Evolutionary conservation across 495 filamentous ascomycete species (phyloP).

Genomic region (Penicillium subrubescens): DNA sequence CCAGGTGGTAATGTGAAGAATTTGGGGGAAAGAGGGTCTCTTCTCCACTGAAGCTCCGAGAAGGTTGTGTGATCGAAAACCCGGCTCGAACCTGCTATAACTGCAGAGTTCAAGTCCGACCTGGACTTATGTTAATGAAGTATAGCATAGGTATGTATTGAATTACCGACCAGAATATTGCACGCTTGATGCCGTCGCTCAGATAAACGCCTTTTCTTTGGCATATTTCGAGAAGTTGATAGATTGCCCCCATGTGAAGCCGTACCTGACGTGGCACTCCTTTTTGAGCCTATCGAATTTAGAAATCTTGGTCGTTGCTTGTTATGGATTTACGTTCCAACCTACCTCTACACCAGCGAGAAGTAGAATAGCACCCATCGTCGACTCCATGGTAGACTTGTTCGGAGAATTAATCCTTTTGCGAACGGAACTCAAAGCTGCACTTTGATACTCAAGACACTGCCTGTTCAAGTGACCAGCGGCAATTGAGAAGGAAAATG

Average conservation of each 20-base stretch:
- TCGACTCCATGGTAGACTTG: slow-evolving; percentile 34
- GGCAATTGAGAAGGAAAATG: slow-evolving; percentile 29
- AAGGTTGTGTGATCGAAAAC: slow-evolving; percentile 41
- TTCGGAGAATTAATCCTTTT: slow-evolving; percentile 27
- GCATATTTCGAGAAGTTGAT: slow-evolving; percentile 33
- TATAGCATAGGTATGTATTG: not conserved
- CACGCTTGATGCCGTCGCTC: slow-evolving; percentile 40
- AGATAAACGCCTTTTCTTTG: slow-evolving; percentile 29
- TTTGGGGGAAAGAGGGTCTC: slow-evolving; percentile 30
- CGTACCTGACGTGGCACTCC: slow-evolving; percentile 33
- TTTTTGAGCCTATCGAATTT: slow-evolving; percentile 30
- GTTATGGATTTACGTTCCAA: not conserved
- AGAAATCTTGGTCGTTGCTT: not conserved
- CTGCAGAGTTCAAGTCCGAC: slow-evolving; percentile 41
- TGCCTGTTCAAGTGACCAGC: slow-evolving; percentile 25
- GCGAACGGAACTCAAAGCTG: slow-evolving; percentile 36
- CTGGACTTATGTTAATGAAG: slow-evolving; percentile 16
- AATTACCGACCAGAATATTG: slow-evolving; percentile 40
- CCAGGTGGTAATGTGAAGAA: slow-evolving; percentile 31
- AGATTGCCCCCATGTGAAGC: slow-evolving; percentile 39
- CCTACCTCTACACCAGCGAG: slow-evolving; percentile 40
- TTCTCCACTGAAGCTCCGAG: slow-evolving; percentile 37
- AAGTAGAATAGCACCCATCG: slow-evolving; percentile 43
- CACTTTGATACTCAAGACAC: slow-evolving; percentile 34
- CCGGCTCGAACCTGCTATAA: slow-evolving; percentile 35